phyloP scores from a whole-genome alignment of 495 filamentous ascomycete genomes.

The Penicillium ucsense region DNA sequence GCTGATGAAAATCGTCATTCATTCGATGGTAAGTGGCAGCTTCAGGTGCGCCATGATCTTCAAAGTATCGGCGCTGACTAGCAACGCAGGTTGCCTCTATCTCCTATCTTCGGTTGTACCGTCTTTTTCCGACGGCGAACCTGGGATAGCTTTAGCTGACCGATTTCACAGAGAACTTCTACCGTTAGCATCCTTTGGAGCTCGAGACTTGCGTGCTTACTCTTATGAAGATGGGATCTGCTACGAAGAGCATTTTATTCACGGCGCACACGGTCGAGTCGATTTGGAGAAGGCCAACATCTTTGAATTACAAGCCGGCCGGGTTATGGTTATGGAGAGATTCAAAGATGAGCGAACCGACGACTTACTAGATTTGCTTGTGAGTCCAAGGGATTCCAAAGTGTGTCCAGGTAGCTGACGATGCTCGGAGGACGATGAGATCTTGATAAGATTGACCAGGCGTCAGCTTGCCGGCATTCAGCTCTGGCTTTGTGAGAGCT shows the following conservation, averaged over 20 bases:
- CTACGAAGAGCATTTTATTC: conserved; percentile 19
- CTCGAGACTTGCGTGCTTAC: conserved; percentile 17
- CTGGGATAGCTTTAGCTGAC: not conserved
- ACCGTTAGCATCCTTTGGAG: conserved; percentile 20
- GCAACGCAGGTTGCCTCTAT: conserved; percentile 17
- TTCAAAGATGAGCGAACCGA: not conserved
- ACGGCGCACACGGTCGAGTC: not conserved
- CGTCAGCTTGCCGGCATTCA: no score
- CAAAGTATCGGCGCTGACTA: not conserved
- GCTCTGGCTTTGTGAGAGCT: not conserved
- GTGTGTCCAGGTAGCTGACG: not conserved
- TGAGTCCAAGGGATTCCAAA: not conserved
- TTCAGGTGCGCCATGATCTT: not conserved
- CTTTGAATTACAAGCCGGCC: not conserved
- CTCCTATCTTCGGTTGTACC: conserved; percentile 21
- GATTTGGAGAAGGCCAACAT: not conserved
- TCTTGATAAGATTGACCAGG: not conserved
- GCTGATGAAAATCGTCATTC: conserved; percentile 39
- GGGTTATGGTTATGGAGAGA: conserved; percentile 3
- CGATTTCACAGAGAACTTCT: conserved; percentile 21
- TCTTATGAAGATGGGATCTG: conserved; percentile 12
- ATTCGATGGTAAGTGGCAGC: conserved; percentile 23
- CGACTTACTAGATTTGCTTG: conserved; percentile 1
- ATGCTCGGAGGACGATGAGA: not conserved
- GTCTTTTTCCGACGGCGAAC: not conserved